Evolutionary conservation across 352 stramenopile species (phyloP).

Genomic region (Globisporangium uncinulatum): DNA sequence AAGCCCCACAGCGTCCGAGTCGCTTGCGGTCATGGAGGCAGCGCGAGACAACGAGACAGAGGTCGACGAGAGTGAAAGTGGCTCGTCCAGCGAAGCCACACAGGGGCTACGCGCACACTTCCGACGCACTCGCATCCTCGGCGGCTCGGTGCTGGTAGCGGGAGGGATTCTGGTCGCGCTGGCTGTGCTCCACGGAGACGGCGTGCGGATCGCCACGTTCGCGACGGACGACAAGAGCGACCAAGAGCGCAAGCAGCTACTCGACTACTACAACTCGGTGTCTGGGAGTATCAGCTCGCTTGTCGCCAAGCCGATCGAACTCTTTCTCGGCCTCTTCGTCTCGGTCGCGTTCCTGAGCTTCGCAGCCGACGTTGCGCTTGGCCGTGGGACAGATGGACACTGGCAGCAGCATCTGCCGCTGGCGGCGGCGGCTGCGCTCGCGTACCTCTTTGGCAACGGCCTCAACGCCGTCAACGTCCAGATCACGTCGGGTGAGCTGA

Average conservation of each 20-base stretch:
- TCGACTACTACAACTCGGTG: conserved; percentile 10
- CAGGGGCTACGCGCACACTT: neutral
- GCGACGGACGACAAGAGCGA: neutral
- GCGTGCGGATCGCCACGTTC: conserved; percentile 3
- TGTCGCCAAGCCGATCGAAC: conserved; percentile 3
- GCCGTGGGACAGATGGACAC: neutral
- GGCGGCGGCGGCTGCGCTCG: neutral
- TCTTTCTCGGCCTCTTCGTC: conserved; percentile 4
- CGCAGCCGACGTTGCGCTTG: conserved; percentile 4
- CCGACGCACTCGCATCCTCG: conserved; percentile 1
- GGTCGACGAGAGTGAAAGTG: no score
- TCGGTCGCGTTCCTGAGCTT: conserved; percentile 2
- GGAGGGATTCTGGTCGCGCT: neutral
- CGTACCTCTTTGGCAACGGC: conserved; percentile 10
- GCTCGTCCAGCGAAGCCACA: no score
- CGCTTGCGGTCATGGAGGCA: no score
- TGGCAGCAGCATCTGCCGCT: conserved; percentile 4
- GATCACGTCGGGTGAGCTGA: neutral
- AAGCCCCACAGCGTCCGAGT: no score
- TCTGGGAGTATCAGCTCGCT: conserved; percentile 2
- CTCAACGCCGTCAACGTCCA: conserved; percentile 13
- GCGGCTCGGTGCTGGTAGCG: neutral
- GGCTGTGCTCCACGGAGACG: neutral
- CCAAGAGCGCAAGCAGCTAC: neutral
- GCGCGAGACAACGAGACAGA: no score